Conservation (phyloP, 129 eudicot genomes). For the Artemisia annua region DNA sequence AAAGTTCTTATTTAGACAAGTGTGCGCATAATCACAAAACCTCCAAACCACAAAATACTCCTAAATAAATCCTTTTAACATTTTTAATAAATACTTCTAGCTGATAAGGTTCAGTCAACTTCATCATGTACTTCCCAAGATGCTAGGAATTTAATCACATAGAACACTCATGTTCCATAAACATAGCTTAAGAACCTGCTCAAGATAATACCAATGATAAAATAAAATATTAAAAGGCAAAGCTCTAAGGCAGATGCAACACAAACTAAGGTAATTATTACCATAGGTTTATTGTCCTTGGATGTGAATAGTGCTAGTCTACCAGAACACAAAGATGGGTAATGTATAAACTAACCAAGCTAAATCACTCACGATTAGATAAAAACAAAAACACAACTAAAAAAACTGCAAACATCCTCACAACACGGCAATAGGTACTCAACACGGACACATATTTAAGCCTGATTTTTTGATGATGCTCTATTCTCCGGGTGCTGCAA, state of each 20-base stretch:
- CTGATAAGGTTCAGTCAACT: too few species aligned
- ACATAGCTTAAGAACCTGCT: neutral
- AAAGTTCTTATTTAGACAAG: too few species aligned
- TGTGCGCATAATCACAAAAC: too few species aligned
- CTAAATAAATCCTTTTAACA: too few species aligned
- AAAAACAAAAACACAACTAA: slow-evolving; percentile 29
- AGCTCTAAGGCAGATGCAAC: neutral
- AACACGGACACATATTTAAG: slow-evolving; percentile 19
- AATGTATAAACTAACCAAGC: slow-evolving; percentile 28
- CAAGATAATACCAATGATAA: neutral
- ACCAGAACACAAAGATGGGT: slow-evolving; percentile 13
- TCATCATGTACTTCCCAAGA: too few species aligned
- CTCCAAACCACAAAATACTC: too few species aligned
- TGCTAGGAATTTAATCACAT: too few species aligned
- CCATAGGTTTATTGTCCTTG: slow-evolving; percentile 17
- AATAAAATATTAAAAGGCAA: neutral
- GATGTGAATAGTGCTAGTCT: slow-evolving; percentile 17
- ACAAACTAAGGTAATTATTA: slow-evolving; percentile 28
- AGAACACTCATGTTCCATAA: too few species aligned
- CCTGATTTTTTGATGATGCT: neutral
- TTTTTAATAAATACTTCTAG: too few species aligned
- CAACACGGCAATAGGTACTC: slow-evolving; percentile 22
- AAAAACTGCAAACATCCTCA: slow-evolving; percentile 32
- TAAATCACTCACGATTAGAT: slow-evolving; percentile 35
- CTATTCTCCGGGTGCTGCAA: slow-evolving; percentile 95